These are phyloP conservation scores for Metarhizium guizhouense DNA, from an alignment of 2,329 filamentous ascomycete genomes.

Conservation along the genomic window DNA sequence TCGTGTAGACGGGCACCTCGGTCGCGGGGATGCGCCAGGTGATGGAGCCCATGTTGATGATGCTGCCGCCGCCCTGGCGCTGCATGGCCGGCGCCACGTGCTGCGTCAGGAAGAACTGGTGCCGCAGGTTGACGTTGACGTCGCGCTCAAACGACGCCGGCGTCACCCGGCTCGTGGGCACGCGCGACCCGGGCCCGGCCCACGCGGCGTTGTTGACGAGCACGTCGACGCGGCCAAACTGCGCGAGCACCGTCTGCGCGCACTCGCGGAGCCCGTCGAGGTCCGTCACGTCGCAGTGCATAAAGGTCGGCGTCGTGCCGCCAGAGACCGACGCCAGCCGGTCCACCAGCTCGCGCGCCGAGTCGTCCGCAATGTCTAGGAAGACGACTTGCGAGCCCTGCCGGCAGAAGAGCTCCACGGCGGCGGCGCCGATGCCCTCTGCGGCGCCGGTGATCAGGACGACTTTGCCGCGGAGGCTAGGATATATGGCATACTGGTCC, in stretches of 20 bases:
- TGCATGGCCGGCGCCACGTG: constrained; percentile 56
- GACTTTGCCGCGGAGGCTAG: constrained; percentile 28
- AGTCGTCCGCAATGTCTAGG: constrained; percentile 28
- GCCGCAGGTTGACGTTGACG: constrained; percentile 35
- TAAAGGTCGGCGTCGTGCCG: constrained; percentile 23
- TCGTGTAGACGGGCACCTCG: constrained; percentile 38
- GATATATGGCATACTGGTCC: constrained; percentile 26
- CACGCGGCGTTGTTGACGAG: constrained; percentile 74
- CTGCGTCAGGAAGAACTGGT: constrained; percentile 59
- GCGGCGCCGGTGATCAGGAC: constrained; percentile 38
- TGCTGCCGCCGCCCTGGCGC: constrained; percentile 31
- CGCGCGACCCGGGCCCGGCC: constrained; percentile 14
- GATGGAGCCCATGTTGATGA: constrained; percentile 46
- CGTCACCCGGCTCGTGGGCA: constrained; percentile 26
- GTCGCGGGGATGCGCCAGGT: constrained; percentile 34
- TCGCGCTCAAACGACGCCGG: constrained; percentile 31
- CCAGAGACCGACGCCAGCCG: constrained; percentile 9
- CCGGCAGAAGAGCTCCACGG: constrained; percentile 33
- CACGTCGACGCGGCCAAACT: constrained; percentile 51
- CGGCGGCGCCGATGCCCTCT: constrained; percentile 35
- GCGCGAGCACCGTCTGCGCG: constrained; percentile 21
- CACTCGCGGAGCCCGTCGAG: constrained; percentile 22
- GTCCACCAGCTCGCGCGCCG: constrained; percentile 21
- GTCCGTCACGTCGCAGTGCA: constrained; percentile 33
- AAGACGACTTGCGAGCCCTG: constrained; percentile 37